Evolutionary conservation across 352 stramenopile genomes (phyloP).

Genomic region (Pythium scleroteichum): DNA sequence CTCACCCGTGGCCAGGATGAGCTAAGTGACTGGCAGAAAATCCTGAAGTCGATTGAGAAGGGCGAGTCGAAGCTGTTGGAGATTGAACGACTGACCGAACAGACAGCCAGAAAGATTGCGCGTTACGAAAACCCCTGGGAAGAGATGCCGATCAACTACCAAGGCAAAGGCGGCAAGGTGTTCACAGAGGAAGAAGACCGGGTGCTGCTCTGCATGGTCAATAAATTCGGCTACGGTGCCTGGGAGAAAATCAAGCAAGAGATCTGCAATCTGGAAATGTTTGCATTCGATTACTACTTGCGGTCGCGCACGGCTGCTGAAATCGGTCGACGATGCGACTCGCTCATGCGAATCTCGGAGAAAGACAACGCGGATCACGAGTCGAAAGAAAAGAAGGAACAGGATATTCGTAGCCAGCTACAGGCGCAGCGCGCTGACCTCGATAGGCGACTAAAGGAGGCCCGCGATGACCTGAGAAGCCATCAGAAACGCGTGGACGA

Average conservation of each 20-base stretch:
- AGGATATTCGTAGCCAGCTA: conserved; percentile 56
- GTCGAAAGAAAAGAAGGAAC: conserved; percentile 75
- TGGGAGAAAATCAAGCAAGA: conserved; percentile 97
- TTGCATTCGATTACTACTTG: conserved; percentile 99
- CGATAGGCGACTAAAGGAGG: conserved; percentile 57
- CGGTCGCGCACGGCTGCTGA: conserved; percentile 95
- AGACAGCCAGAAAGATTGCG: conserved; percentile 72
- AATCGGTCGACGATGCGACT: conserved; percentile 95
- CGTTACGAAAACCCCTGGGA: conserved; percentile 85
- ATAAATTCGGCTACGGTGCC: conserved; percentile 96
- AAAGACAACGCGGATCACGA: conserved; percentile 91
- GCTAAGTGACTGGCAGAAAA: conserved; percentile 79
- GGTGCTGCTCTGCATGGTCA: conserved; percentile 96
- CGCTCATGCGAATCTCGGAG: conserved; percentile 94
- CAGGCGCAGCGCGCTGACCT: conserved; percentile 73
- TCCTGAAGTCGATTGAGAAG: conserved; percentile 88
- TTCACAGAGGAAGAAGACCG: conserved; percentile 98
- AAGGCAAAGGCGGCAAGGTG: conserved; percentile 89
- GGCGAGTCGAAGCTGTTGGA: conserved; percentile 86
- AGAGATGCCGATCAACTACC: conserved; percentile 88
- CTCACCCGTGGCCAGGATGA: conserved; percentile 68
- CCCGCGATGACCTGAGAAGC: conserved; percentile 70
- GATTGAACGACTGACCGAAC: conserved; percentile 80
- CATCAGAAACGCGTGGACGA: conserved; percentile 82
- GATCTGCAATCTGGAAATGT: conserved; percentile 91